phyloP scores from a whole-genome alignment of 176 grass and related monocot genomes.

The Calamus simplicifolius region DNA sequence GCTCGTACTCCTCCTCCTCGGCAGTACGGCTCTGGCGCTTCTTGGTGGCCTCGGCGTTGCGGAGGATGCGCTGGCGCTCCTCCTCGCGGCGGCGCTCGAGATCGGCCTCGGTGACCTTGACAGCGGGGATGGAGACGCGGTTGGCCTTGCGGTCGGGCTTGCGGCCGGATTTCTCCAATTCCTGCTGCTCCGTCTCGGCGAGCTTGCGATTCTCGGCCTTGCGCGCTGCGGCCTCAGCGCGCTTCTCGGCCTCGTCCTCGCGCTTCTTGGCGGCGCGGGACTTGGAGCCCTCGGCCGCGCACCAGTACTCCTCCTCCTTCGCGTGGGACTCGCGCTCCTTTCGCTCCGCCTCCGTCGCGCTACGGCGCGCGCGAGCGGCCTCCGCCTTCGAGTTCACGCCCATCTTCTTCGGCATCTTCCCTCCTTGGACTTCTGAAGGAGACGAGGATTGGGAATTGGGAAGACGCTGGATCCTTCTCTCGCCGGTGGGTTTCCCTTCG shows the following conservation, averaged over 20 bases:
- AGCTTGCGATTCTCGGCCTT: constrained; percentile 74
- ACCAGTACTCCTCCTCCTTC: constrained; percentile 93
- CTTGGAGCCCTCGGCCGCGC: constrained; percentile 80
- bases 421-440: too few relatives aligned
- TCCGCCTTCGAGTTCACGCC: constrained; percentile 96
- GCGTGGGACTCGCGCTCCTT: constrained; percentile 28
- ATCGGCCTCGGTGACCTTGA: constrained; percentile 90
- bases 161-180: constrained; percentile 23
- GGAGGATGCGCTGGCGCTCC: constrained; percentile 55
- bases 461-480: too few relatives aligned
- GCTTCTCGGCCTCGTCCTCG: constrained; percentile 88
- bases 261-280: constrained; percentile 71
- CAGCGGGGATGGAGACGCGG: constrained; percentile 60
- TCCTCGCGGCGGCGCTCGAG: constrained; percentile 64
- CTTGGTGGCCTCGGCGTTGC: constrained; percentile 58
- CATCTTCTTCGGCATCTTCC: constrained; percentile 98
- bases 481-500: too few relatives aligned
- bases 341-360: constrained; percentile 56
- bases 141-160: constrained; percentile 67
- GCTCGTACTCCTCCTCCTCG: constrained; percentile 87
- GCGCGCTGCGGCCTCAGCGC: constrained; percentile 57
- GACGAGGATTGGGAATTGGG: too few relatives aligned
- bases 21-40: constrained; percentile 63
- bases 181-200: constrained; percentile 63
- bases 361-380: constrained; percentile 60